These are phyloP conservation scores for Chaetomium olivaceum DNA, from an alignment of 2,329 filamentous ascomycete species.

Conservation along the genomic window DNA sequence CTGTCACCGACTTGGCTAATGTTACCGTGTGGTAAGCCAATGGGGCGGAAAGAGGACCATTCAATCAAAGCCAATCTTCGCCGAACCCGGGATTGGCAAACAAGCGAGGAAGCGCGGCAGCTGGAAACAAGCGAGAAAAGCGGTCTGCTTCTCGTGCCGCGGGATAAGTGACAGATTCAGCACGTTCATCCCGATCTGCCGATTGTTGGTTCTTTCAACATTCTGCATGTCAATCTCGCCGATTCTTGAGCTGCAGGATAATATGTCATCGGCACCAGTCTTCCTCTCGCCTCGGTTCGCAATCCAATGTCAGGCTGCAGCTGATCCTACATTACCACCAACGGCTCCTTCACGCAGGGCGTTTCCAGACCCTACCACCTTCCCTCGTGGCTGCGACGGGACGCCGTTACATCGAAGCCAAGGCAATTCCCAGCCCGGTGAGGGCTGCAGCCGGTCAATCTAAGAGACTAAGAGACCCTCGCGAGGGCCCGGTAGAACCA, in stretches of 20 bases:
- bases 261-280: slow-evolving; percentile 1
- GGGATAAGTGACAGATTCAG: neutral
- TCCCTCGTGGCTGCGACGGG: slow-evolving; percentile 8
- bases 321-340: slow-evolving; percentile 1
- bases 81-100: slow-evolving; percentile 10
- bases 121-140: neutral
- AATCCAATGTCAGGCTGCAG: neutral
- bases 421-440: neutral
- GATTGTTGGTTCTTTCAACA: neutral
- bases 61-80: neutral
- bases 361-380: slow-evolving; percentile 1
- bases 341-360: neutral
- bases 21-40: slow-evolving; percentile 10
- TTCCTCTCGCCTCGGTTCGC: neutral
- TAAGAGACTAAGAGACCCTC: neutral
- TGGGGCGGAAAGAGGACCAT: slow-evolving; percentile 1
- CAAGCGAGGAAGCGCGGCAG: neutral
- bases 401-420: neutral
- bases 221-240: neutral
- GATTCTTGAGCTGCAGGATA: neutral
- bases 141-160: neutral
- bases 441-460: slow-evolving; percentile 7
- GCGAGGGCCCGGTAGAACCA: neutral
- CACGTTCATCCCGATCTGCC: neutral
- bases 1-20: neutral